Base-by-base conservation (phyloP, 2,329 filamentous ascomycete species). In the Aureobasidium uvarum region DNA sequence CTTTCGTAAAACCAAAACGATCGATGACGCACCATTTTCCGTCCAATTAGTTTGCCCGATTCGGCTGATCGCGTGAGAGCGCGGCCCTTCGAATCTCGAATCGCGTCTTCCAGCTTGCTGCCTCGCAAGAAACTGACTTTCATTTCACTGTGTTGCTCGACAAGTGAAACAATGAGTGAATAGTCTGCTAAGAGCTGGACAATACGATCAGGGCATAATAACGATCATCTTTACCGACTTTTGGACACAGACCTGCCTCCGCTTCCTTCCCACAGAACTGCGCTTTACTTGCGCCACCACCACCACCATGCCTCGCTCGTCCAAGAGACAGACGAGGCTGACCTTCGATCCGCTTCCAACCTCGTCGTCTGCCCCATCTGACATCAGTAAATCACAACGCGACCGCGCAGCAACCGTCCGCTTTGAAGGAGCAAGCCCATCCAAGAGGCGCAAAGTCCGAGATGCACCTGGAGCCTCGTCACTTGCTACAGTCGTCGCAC, bases 341-440 rank as follows among this genome's bases (percentile, higher is more conserved):
- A 74, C 72, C 56, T 81, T 81, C 71, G 79, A 77, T 0, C 76
- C 78, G 5, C 66, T 79, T 5, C 72, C 77, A 8, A 76, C 78
- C 14, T 77, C 77, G 0, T 78, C 78, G 5, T 76, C 77, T 18
- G 74, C 73, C 20, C 70, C 74, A 5, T 66, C 75, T 31, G 64
- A 69, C 23, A 74, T 76, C 33, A 69, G 75, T 41, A 62, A 70
- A 31, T 74, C 75, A 64, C 73, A 76, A 45, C 70, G 71, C 65
- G 70, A 74, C 48, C 70, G 74, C 18, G 75, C 76, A 23, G 75
- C 75, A 4, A 71, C 73, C 39, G 74, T 77, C 7, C 71, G 71
- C 36, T 71, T 72, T 41, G 72, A 74, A 56, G 72, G 67, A 7
- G 71, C 71, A 13, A 72, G 65, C 60, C 67, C 71, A 3, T 48